phyloP scores from a whole-genome alignment of 768 basidiomycete species.

The Leucocoprinus birnbaumii region DNA sequence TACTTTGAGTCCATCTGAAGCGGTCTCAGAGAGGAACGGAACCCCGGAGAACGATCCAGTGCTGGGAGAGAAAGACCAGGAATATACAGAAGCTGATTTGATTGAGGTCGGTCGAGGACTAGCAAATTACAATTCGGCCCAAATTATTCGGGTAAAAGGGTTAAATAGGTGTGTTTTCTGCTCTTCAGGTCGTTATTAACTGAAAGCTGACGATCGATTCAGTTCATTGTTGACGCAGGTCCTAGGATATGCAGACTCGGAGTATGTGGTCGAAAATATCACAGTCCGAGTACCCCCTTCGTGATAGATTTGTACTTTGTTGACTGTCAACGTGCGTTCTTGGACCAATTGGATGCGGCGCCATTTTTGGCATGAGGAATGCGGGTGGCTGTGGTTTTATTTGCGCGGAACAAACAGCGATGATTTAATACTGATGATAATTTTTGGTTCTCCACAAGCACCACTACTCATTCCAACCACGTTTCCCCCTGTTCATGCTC shows the following conservation, averaged over 20 bases:
- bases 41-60: slow-evolving; percentile 25
- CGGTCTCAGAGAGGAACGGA: slow-evolving; percentile 32
- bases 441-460: slow-evolving; percentile 23
- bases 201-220: slow-evolving; percentile 3
- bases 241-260: slow-evolving; percentile 92
- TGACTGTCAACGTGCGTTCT: slow-evolving; percentile 8
- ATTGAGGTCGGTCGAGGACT: slow-evolving; percentile 92
- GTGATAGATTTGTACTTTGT: slow-evolving; percentile 9
- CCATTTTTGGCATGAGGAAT: slow-evolving; percentile 8
- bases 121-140: slow-evolving; percentile 93
- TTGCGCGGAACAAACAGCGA: slow-evolving; percentile 32
- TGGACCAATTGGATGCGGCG: slow-evolving; percentile 11
- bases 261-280: slow-evolving; percentile 96
- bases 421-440: slow-evolving; percentile 14
- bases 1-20: slow-evolving; percentile 35
- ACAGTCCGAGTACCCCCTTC: slow-evolving; percentile 64
- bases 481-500: slow-evolving; percentile 29
- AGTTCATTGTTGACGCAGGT: slow-evolving; percentile 80
- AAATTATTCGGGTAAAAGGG: slow-evolving; percentile 86
- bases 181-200: slow-evolving; percentile 5
- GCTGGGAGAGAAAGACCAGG: not conserved
- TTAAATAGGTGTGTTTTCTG: slow-evolving; percentile 73
- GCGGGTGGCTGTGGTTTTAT: slow-evolving; percentile 47
- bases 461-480: slow-evolving; percentile 11
- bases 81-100: slow-evolving; percentile 56